Conservation (phyloP, 768 basidiomycete species). For the Amanita pallidorosea region DNA sequence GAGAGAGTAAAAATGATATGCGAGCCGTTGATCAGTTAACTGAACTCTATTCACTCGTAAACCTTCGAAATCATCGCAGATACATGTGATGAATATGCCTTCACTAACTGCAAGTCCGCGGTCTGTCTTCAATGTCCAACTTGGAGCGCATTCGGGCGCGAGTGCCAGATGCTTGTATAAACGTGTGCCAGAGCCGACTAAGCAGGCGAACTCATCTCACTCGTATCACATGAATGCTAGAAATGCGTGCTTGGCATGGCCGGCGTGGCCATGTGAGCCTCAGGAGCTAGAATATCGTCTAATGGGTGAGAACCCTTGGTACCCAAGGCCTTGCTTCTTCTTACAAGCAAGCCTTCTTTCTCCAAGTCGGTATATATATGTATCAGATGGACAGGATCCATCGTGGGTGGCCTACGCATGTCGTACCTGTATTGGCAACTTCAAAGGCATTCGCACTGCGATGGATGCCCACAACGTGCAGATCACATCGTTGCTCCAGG, state of each 20-base stretch:
- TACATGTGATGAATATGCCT: background rate
- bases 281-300: background rate
- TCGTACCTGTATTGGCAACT: constrained; percentile 33
- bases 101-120: background rate
- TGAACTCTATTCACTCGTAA: background rate
- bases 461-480: constrained; percentile 58
- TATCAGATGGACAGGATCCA: constrained; percentile 24
- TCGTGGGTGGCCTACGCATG: constrained; percentile 41
- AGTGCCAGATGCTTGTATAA: background rate
- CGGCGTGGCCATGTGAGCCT: background rate
- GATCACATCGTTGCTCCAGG: constrained; percentile 63
- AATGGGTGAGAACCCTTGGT: background rate
- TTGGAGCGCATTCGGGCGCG: background rate
- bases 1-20: background rate
- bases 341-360: background rate
- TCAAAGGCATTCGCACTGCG: constrained; percentile 25
- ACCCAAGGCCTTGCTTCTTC: background rate
- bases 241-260: background rate
- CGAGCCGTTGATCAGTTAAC: background rate
- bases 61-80: background rate
- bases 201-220: background rate
- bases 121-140: background rate
- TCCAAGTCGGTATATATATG: constrained; percentile 30
- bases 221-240: background rate
- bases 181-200: background rate